Percentiles rank a stretch among this genome's conserved stretches.
These are phyloP conservation scores for Vigna mungo DNA, from an alignment of 306 rosid genomes.

Conservation along the genomic window DNA sequence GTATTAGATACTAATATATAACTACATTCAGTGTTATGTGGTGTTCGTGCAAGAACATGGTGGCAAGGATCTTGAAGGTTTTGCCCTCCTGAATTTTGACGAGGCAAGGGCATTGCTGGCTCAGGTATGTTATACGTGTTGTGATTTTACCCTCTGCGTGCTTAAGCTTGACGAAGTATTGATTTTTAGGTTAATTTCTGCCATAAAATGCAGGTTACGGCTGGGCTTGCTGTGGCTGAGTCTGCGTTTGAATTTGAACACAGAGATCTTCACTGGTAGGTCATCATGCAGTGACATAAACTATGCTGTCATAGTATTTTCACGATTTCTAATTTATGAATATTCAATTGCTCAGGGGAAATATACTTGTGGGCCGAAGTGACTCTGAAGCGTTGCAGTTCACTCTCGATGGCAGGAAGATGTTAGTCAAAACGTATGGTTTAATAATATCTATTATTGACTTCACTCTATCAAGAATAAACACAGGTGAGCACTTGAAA, in stretches of 20 bases:
- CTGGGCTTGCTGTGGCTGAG: slow-evolving; percentile 93
- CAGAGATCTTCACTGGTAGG: slow-evolving; percentile 96
- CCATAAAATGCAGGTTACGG: slow-evolving; percentile 68
- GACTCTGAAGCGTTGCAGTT: slow-evolving; percentile 69
- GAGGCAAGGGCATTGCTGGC: slow-evolving; percentile 79
- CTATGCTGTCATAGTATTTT: slow-evolving; percentile 17
- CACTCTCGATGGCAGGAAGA: slow-evolving; percentile 76
- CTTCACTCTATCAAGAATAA: slow-evolving; percentile 88
- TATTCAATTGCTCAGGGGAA: slow-evolving; percentile 73
- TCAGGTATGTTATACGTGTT: slow-evolving; percentile 64
- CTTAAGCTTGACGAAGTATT: slow-evolving; percentile 43
- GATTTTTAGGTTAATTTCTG: slow-evolving; percentile 27
- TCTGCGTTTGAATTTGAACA: slow-evolving; percentile 95
- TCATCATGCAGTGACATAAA: slow-evolving; percentile 33
- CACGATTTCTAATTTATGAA: slow-evolving; percentile 40
- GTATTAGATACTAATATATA: slow-evolving; percentile 42
- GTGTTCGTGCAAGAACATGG: slow-evolving; percentile 82
- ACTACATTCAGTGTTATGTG: slow-evolving; percentile 65
- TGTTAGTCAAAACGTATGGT: slow-evolving; percentile 72
- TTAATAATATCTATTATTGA: slow-evolving; percentile 82
- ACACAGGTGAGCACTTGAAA: slow-evolving; percentile 63
- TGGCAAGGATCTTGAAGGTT: slow-evolving; percentile 94
- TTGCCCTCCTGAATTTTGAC: slow-evolving; percentile 70
- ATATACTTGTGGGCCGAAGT: slow-evolving; percentile 75
- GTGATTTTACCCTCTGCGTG: slow-evolving; percentile 11